Evolutionary conservation across 1,139 yeast species (phyloP), one percentile per base, ranked within the genome.

Genomic region (Kodamaea suecica): DNA sequence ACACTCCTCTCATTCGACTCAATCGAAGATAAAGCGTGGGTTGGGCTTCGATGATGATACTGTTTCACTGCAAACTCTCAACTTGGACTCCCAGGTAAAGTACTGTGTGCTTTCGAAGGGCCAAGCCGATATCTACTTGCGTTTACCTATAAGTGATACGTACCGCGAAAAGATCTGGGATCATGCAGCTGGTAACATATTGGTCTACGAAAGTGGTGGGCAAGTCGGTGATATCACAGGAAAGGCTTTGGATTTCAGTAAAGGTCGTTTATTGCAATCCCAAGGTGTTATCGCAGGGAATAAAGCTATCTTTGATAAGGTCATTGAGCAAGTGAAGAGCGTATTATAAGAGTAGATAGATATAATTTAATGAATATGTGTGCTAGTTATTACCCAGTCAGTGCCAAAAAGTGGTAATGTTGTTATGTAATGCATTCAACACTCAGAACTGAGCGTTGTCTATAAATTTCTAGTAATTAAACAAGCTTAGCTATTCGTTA

Each of bases 91-190:
- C 3, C 98, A 92, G 61, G 98, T 88, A 16, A 92, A 92, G 57
- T 92, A 92, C 64, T 90, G 97, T 63, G 78, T 90, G 12, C 72
- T 92, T 39, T 81, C 97, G 8, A 74, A 84, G 47, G 98, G 98
- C 28, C 83, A 84, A 42, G 97, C 97, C 3, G 97, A 92, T 53
- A 76, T 90, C 17, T 92, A 94, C 50, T 70, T 92, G 44, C 80
- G 99, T 48, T 66, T 94, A 40, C 98, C 99, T 9, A 77, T 82
- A 31, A 79, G 75, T 45, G 73, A 77, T 34, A 63, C 74, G 3
- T 92, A 90, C 58, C 76, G 86, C 51, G 99, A 92, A 57, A 92
- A 94, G 63, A 88, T 92, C 41, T 92, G 98, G 98, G 99, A 92
- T 59, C 99, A 92, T 57, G 97, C 97, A 16, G 95, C 97, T 2